Percentiles rank a stretch among this genome's conserved stretches.
These are phyloP conservation scores for Drechslerella coelobrocha DNA, from an alignment of 2,329 filamentous ascomycete genomes.

Conservation along the genomic window DNA sequence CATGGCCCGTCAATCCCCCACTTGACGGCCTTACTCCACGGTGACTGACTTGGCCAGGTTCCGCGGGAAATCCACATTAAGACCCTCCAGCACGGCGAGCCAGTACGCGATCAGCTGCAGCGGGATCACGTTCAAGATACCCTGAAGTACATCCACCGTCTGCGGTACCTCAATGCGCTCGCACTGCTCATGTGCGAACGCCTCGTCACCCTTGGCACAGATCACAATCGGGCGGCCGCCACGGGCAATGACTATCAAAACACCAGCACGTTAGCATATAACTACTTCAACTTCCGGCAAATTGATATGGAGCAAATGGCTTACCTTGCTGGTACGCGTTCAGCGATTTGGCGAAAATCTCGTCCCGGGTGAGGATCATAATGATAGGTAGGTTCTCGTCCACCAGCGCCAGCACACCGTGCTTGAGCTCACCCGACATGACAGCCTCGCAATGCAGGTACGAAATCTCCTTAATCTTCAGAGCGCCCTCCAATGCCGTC, in stretches of 20 bases:
- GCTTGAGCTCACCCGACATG: slow-evolving; percentile 99
- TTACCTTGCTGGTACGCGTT: slow-evolving; percentile 97
- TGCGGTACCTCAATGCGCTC: slow-evolving; percentile 97
- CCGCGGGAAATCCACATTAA: slow-evolving; percentile 98
- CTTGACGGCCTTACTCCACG: slow-evolving; percentile 74
- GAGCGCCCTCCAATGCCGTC: slow-evolving; percentile 92
- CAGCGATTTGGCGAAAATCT: slow-evolving; percentile 97
- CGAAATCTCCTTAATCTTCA: slow-evolving; percentile 99
- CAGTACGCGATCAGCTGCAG: slow-evolving; percentile 98
- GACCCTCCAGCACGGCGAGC: slow-evolving; percentile 92
- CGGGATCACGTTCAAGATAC: slow-evolving; percentile 95
- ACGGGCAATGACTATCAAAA: slow-evolving; percentile 82
- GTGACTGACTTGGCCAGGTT: slow-evolving; percentile 99
- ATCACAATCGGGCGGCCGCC: slow-evolving; percentile 97
- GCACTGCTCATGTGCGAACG: slow-evolving; percentile 86
- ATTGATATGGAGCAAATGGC: slow-evolving; percentile 52
- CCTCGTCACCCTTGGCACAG: slow-evolving; percentile 87
- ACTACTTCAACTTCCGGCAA: neutral
- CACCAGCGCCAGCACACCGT: slow-evolving; percentile 94
- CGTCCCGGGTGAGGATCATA: slow-evolving; percentile 97
- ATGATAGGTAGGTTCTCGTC: slow-evolving; percentile 99
- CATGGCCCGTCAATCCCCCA: slow-evolving; percentile 10
- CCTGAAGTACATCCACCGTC: slow-evolving; percentile 94
- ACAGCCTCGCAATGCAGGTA: slow-evolving; percentile 99
- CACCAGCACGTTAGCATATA: slow-evolving; percentile 54